Evolutionary conservation across 306 rosid species (phyloP).

Genomic region (Arachis stenosperma): DNA sequence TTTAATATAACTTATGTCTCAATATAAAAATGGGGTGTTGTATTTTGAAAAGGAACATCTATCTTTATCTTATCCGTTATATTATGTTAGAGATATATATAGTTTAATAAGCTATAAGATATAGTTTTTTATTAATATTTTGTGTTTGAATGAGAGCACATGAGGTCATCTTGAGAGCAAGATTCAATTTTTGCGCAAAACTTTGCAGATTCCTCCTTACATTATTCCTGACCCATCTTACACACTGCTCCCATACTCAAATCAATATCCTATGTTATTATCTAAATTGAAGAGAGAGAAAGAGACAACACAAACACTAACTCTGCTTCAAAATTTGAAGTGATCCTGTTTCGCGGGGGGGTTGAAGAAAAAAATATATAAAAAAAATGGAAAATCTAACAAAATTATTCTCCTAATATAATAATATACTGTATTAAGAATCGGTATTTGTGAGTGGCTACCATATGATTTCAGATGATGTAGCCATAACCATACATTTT

Average conservation of each 20-base stretch:
- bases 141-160: constrained; percentile 36
- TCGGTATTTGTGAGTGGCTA: constrained; percentile 43
- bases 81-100: neutral
- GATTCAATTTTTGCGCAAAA: constrained; percentile 67
- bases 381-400: neutral
- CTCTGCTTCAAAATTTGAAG: constrained; percentile 60
- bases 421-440: constrained; percentile 29
- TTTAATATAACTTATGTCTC: neutral
- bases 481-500: constrained; percentile 10
- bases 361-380: neutral
- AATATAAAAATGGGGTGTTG: constrained; percentile 4
- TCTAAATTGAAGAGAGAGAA: constrained; percentile 7
- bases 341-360: constrained; percentile 46
- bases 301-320: constrained; percentile 5
- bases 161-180: constrained; percentile 52
- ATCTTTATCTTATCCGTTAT: constrained; percentile 33
- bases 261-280: constrained; percentile 47
- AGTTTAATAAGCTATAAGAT: constrained; percentile 1
- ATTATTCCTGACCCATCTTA: constrained; percentile 69
- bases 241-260: constrained; percentile 50
- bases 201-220: constrained; percentile 75
- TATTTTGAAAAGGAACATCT: constrained; percentile 26
- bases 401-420: neutral
- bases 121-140: neutral
- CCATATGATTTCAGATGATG: constrained; percentile 38